Percentiles rank a stretch among this genome's conserved stretches.
These are phyloP conservation scores for Neurospora sp. DNA, from an alignment of 495 filamentous ascomycete genomes.

Conservation along the genomic window DNA sequence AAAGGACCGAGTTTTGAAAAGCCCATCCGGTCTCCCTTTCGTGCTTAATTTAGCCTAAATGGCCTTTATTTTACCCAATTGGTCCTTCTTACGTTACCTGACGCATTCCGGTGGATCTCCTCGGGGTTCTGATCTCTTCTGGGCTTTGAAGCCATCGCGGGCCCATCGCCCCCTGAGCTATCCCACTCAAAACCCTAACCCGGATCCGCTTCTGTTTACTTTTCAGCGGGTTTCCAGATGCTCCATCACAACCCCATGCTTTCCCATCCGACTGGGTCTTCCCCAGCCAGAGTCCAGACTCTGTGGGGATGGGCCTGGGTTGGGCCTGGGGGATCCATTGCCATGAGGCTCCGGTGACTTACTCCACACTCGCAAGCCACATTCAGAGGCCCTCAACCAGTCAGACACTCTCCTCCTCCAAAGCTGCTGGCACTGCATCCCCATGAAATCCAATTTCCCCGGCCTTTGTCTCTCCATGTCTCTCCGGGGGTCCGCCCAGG, in stretches of 20 bases:
- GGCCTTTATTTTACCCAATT: background rate
- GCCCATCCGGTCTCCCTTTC: background rate
- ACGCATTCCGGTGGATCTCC: background rate
- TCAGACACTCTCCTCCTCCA: background rate
- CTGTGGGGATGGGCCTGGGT: background rate
- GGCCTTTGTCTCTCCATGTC: background rate
- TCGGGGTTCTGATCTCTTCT: background rate
- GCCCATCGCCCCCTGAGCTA: background rate
- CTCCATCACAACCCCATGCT: background rate
- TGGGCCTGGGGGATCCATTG: background rate
- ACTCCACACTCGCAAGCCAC: background rate
- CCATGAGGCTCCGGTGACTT: background rate
- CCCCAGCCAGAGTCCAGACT: background rate
- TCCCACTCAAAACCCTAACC: background rate
- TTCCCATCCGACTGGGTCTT: background rate
- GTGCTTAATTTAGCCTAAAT: conserved; percentile 1
- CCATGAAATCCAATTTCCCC: background rate
- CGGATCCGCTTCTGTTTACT: background rate
- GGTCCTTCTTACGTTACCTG: background rate
- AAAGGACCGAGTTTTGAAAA: conserved; percentile 1
- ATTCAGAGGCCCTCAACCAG: background rate
- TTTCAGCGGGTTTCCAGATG: background rate
- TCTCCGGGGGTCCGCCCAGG: background rate
- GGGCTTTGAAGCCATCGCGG: background rate
- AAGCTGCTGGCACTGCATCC: background rate